Conservation (phyloP, 2,329 filamentous ascomycete genomes). For the Fusarium sp. region DNA sequence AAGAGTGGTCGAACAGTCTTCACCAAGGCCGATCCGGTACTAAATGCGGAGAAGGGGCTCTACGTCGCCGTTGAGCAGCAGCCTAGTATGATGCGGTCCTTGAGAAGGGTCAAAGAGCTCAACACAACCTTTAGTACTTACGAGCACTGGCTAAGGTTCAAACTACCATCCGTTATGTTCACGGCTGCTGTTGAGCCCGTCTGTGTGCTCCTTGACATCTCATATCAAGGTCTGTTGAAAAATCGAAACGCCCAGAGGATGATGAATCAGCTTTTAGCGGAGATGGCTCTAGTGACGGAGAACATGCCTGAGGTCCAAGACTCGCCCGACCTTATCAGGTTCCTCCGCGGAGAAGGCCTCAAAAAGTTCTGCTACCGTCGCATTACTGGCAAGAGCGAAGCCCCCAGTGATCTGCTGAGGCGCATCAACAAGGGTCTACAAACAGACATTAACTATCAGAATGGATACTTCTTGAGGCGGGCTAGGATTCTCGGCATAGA, state of each 20-base stretch:
- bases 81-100: constrained; percentile 33
- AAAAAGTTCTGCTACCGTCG: constrained; percentile 63
- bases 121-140: constrained; percentile 36
- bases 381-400: constrained; percentile 56
- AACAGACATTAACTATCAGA: constrained; percentile 85
- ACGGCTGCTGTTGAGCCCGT: constrained; percentile 82
- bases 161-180: constrained; percentile 82
- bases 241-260: constrained; percentile 72
- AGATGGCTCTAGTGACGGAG: constrained; percentile 77
- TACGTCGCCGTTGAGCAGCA: constrained; percentile 31
- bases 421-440: constrained; percentile 68
- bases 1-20: constrained; percentile 45
- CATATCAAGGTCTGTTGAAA: constrained; percentile 75
- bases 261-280: constrained; percentile 76
- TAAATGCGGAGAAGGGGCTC: constrained; percentile 20
- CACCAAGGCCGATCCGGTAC: constrained; percentile 37
- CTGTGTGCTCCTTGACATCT: constrained; percentile 79
- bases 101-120: constrained; percentile 37
- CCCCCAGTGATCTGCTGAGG: constrained; percentile 71
- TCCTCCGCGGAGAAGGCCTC: constrained; percentile 68
- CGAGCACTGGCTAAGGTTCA: constrained; percentile 69
- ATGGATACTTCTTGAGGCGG: constrained; percentile 83
- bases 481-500: constrained; percentile 78
- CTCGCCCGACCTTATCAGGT: constrained; percentile 64
- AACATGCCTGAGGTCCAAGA: constrained; percentile 77